phyloP scores from a whole-genome alignment of 139 green algal species.

The Asterochloris sp. region DNA sequence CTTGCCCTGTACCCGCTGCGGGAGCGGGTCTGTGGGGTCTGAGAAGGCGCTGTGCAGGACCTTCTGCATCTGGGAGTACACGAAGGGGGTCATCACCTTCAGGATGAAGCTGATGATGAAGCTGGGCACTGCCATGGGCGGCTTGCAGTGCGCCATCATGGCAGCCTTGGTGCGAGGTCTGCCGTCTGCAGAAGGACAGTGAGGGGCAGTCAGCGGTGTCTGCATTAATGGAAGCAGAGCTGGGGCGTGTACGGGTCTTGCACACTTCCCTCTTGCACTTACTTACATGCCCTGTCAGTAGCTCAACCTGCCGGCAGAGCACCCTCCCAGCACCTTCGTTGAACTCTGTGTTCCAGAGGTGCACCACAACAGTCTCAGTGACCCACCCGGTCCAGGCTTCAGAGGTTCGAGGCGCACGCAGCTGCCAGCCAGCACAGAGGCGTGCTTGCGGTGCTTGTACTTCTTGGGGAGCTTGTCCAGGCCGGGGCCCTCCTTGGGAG shows the following conservation, averaged over 20 bases:
- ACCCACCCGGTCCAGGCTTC: neutral
- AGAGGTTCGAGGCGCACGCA: constrained; percentile 21
- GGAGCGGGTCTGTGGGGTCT: constrained; percentile 3
- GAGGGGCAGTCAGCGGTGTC: no score
- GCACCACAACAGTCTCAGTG: no score
- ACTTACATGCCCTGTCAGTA: no score
- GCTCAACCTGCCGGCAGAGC: no score
- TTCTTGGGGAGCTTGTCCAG: neutral
- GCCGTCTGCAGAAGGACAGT: neutral
- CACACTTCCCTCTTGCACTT: no score
- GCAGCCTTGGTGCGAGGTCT: neutral
- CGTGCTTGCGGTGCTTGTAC: neutral
- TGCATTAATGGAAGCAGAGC: no score
- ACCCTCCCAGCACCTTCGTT: no score
- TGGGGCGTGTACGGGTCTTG: no score
- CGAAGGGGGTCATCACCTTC: constrained; percentile 24
- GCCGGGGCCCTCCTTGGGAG: neutral
- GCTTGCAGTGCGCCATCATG: neutral
- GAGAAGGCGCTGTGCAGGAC: constrained; percentile 14
- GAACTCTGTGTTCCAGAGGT: no score
- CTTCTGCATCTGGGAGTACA: constrained; percentile 16
- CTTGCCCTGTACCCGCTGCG: constrained; percentile 6
- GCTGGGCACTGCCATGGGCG: neutral
- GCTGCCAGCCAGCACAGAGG: neutral
- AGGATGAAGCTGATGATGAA: constrained; percentile 26